These are phyloP conservation scores for Hanseniaspora mollemarum DNA, from an alignment of 805 yeast species.

Conservation along the genomic window DNA sequence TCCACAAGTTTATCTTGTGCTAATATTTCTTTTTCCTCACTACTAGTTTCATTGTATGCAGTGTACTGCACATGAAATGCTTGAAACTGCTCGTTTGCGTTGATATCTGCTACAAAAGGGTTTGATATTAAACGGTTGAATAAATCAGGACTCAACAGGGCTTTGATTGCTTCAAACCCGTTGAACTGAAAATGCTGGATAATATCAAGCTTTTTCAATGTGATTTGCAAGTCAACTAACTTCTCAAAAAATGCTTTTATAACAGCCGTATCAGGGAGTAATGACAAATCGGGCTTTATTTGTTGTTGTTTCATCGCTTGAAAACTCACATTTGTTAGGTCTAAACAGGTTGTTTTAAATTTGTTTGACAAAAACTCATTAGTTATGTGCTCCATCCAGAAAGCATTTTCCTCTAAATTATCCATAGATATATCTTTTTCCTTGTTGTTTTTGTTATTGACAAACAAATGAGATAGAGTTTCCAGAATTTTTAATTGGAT, in stretches of 20 bases:
- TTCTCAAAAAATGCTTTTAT: not conserved
- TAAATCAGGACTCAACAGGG: constrained; percentile 42
- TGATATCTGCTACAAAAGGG: constrained; percentile 56
- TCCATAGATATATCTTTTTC: constrained; percentile 31
- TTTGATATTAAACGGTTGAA: constrained; percentile 40
- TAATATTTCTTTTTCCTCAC: constrained; percentile 14
- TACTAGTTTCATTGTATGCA: not conserved
- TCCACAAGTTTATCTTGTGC: constrained; percentile 14
- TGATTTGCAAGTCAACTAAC: not conserved
- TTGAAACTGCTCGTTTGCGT: constrained; percentile 51
- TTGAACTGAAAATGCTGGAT: constrained; percentile 37
- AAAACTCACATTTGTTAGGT: no score
- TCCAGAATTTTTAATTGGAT: constrained; percentile 43
- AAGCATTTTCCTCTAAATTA: not conserved
- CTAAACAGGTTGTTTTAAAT: not conserved
- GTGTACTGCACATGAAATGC: constrained; percentile 37
- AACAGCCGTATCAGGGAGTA: not conserved
- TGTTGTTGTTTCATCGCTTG: no score
- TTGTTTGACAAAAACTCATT: constrained; percentile 26
- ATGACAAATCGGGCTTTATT: not conserved
- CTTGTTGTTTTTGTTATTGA: constrained; percentile 30
- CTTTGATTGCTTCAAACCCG: constrained; percentile 57
- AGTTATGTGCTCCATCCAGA: constrained; percentile 29
- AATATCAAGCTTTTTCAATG: constrained; percentile 4
- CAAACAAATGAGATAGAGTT: constrained; percentile 26